Percentiles rank a stretch among this genome's conserved stretches.
These are phyloP conservation scores for Saraca asoca DNA, from an alignment of 331 rosid species.

Conservation along the genomic window DNA sequence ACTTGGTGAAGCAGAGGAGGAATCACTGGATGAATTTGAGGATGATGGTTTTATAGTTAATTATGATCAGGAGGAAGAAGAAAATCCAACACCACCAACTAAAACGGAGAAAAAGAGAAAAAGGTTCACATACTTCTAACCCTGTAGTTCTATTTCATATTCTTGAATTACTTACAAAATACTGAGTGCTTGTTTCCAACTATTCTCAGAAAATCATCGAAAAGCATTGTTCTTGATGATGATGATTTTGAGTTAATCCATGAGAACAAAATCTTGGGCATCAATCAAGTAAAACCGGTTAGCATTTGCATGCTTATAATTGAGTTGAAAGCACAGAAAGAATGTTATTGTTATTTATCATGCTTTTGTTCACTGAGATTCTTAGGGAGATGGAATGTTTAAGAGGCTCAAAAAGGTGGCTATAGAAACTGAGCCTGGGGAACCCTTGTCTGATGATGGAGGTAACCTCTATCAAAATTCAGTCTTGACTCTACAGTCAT, in stretches of 20 bases:
- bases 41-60: constrained; percentile 44
- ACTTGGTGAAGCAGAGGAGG: constrained; percentile 41
- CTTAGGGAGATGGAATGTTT: constrained; percentile 33
- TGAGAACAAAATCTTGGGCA: constrained; percentile 32
- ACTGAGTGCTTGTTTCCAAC: constrained; percentile 1
- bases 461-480: constrained; percentile 32
- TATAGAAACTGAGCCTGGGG: constrained; percentile 6
- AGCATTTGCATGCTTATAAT: constrained; percentile 18
- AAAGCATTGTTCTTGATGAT: constrained; percentile 39
- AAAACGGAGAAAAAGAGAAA: constrained; percentile 37
- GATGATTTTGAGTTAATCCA: constrained; percentile 53
- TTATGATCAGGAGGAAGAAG: constrained; percentile 34
- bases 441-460: constrained; percentile 24
- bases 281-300: constrained; percentile 33
- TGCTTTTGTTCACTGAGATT: constrained; percentile 24
- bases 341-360: background rate
- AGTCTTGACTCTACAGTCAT: too few relatives aligned
- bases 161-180: background rate
- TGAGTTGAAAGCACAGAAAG: background rate
- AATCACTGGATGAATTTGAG: constrained; percentile 44
- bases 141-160: constrained; percentile 25
- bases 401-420: constrained; percentile 50
- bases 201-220: constrained; percentile 42
- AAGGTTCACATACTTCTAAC: constrained; percentile 21
- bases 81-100: constrained; percentile 24